Conservation (phyloP, 192 early-diverging fungal species). For the Kickxella alabastrina region DNA sequence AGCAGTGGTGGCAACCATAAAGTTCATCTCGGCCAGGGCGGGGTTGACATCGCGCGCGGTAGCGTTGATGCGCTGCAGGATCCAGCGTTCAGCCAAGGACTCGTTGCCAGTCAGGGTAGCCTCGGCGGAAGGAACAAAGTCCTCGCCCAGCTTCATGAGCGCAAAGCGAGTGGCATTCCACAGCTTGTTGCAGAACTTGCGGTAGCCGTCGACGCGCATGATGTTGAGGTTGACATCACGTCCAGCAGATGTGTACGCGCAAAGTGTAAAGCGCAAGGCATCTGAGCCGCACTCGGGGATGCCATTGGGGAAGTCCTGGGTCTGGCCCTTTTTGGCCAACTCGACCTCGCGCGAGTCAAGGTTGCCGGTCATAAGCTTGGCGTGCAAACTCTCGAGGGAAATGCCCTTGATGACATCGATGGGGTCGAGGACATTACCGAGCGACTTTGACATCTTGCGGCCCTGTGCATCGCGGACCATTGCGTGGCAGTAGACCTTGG, state of each 20-base stretch:
- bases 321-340: conserved; percentile 83
- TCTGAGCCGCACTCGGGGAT: conserved; percentile 98
- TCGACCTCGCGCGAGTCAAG: conserved; percentile 84
- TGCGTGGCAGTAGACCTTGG: conserved; percentile 93
- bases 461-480: conserved; percentile 98
- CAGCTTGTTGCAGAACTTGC: conserved; percentile 99
- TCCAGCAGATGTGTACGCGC: conserved; percentile 71
- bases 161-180: conserved; percentile 98
- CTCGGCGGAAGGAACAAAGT: conserved; percentile 68
- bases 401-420: conserved; percentile 96
- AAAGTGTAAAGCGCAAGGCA: conserved; percentile 81
- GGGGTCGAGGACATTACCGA: conserved; percentile 98
- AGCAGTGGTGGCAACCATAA: conserved; percentile 85
- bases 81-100: conserved; percentile 89
- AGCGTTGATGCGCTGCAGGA: conserved; percentile 83
- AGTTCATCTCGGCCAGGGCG: conserved; percentile 77
- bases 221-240: conserved; percentile 94
- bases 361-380: conserved; percentile 78
- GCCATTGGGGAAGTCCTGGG: conserved; percentile 88
- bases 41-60: conserved; percentile 74
- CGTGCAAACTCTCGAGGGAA: conserved; percentile 69
- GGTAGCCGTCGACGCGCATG: conserved; percentile 94
- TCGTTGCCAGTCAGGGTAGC: conserved; percentile 67
- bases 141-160: conserved; percentile 88
- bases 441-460: conserved; percentile 95